Conservation (phyloP, 78 protist species). For the Anaeramoeba ignava region DNA sequence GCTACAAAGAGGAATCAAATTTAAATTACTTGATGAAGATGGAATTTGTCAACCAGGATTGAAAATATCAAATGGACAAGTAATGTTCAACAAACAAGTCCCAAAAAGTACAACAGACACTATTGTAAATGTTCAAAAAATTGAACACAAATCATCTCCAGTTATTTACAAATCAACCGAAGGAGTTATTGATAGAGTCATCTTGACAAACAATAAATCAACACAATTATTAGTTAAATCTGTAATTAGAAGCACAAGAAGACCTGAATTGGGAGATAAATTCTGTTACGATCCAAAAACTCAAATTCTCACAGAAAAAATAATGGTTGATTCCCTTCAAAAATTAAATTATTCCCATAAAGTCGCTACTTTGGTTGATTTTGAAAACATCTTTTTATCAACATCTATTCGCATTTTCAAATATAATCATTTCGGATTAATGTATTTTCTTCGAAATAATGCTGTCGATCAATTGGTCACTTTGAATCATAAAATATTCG, state of each 20-base stretch:
- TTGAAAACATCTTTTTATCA: too few relatives aligned
- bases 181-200: background rate
- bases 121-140: background rate
- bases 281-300: constrained; percentile 42
- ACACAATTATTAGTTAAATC: background rate
- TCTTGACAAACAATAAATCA: background rate
- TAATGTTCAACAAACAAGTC: constrained; percentile 34
- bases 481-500: too few relatives aligned
- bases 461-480: too few relatives aligned
- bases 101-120: constrained; percentile 24
- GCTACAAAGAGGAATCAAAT: background rate
- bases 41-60: constrained; percentile 75
- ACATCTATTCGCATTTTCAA: too few relatives aligned
- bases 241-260: background rate
- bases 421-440: too few relatives aligned
- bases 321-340: background rate
- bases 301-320: background rate
- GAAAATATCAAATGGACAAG: constrained; percentile 20
- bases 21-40: constrained; percentile 56
- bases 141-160: background rate
- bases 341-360: background rate
- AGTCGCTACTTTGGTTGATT: background rate
- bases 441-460: too few relatives aligned
- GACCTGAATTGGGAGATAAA: constrained; percentile 99
- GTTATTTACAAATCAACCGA: background rate